These are phyloP conservation scores for Phyllosticta paracitricarpa DNA, from an alignment of 2,329 filamentous ascomycete genomes.

Conservation along the genomic window DNA sequence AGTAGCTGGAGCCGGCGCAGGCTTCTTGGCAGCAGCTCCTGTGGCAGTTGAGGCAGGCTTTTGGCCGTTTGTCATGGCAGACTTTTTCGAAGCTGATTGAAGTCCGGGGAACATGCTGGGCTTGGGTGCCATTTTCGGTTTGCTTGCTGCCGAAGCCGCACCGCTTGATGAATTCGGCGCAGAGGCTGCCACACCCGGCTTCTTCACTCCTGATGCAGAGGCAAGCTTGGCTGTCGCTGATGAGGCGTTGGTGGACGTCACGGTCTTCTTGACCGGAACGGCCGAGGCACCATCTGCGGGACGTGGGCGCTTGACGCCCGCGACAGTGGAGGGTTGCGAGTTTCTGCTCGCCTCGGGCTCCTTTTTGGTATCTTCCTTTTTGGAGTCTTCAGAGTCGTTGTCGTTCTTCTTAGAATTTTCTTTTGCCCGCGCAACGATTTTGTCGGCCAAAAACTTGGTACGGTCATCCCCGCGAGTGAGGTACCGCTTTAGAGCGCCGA, in stretches of 20 bases:
- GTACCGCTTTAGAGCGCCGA: conserved; percentile 53
- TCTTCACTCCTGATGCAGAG: conserved; percentile 16
- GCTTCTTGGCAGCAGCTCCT: conserved; percentile 10
- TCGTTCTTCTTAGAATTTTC: conserved; percentile 31
- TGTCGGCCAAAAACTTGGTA: conserved; percentile 50
- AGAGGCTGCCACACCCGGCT: conserved; percentile 16
- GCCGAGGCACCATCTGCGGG: conserved; percentile 10
- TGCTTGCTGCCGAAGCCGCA: conserved; percentile 18
- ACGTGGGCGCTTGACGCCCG: conserved; percentile 15
- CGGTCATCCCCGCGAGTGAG: conserved; percentile 56
- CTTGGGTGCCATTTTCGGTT: conserved; percentile 32
- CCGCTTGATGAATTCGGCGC: conserved; percentile 17
- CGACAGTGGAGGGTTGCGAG: conserved; percentile 6
- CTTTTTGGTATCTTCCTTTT: conserved; percentile 4
- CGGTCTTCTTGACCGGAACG: conserved; percentile 25
- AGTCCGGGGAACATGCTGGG: conserved; percentile 36
- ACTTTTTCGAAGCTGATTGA: conserved; percentile 37
- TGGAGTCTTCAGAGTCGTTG: background rate
- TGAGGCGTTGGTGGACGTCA: conserved; percentile 2
- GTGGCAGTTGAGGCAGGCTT: conserved; percentile 16
- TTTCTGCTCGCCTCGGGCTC: background rate
- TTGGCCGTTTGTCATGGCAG: conserved; percentile 17
- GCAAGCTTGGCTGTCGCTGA: conserved; percentile 7
- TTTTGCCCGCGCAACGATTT: conserved; percentile 40
- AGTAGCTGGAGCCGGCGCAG: conserved; percentile 17